Evolutionary conservation across 1,284 basidiomycete species (phyloP).

Genomic region (Marasmius tenuissimus): DNA sequence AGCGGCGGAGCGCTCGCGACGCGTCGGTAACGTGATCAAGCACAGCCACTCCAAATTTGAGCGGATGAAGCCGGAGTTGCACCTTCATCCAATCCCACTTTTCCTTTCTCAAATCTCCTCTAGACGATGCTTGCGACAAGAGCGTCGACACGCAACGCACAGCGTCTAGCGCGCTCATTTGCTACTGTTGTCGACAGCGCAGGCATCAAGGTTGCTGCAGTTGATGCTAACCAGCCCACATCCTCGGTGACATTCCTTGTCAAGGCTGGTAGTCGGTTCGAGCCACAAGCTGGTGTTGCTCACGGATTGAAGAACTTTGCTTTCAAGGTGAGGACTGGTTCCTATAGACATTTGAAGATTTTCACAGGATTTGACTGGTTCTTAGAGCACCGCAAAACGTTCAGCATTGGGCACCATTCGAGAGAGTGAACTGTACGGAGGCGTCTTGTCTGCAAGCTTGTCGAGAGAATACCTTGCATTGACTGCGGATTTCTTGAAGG

Average conservation of each 20-base stretch:
- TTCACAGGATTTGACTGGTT: background rate
- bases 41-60: no score
- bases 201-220: constrained; percentile 83
- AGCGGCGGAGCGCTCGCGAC: no score
- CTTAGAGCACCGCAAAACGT: constrained; percentile 79
- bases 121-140: constrained; percentile 57
- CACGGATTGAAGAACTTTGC: constrained; percentile 95
- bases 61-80: background rate
- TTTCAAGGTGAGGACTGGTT: constrained; percentile 75
- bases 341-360: background rate
- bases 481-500: constrained; percentile 93
- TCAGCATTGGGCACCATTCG: constrained; percentile 91
- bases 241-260: constrained; percentile 85
- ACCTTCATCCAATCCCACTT: background rate
- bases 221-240: constrained; percentile 81
- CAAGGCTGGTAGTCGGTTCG: constrained; percentile 88
- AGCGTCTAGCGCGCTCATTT: constrained; percentile 67
- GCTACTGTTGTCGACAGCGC: constrained; percentile 78
- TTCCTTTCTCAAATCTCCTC: background rate
- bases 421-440: constrained; percentile 93
- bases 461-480: constrained; percentile 90
- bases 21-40: no score
- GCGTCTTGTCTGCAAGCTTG: constrained; percentile 85
- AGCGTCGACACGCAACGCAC: constrained; percentile 55
- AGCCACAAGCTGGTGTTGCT: constrained; percentile 84